Base-by-base conservation (phyloP, 495 filamentous ascomycete species). In the Parmelia sp. region DNA sequence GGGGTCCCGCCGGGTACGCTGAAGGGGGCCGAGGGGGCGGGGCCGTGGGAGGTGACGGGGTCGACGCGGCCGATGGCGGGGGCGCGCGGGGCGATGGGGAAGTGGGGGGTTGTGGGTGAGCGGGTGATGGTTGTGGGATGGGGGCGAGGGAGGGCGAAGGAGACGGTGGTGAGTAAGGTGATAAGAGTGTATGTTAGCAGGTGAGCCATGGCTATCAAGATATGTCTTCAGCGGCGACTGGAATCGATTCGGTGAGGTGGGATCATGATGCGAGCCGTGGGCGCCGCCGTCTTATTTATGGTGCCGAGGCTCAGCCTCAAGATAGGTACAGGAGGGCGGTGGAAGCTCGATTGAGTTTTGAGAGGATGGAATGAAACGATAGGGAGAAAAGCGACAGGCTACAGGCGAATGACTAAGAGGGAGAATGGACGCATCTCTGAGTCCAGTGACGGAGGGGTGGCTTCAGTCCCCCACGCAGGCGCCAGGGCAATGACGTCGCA, bases 361-460 rank as follows among this genome's bases (percentile, higher is more conserved):
- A 17, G 9, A 42, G 40, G 40, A 21, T 19, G 9, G 2, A 42
- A 42, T 42, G 40, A 39, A 49, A 39, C 31, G 17, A 36, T 19
- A 1, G 31, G 31, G 21, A 61, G 44, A 14, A 42, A 42, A n/a
- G 42, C 59, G 59, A 11, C 31, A 51, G 37, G 44, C 59, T 61
- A 61, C 44, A 47, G 19, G 59, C 44, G 59, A 61, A n/a, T 36
- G 7, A 12, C 19, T 35, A 35, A n/a, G 59, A 17, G 37, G 17
- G n/a, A 25, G 15, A 25, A 27, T 0, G 40, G 21, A 12, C 12
- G 44, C 31, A 49, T 53, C 17, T 35, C 14, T 27, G 9, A 11
- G 33, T 31, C 31, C 25, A 19, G 25, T 10, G 31, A 61, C 21
- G 5, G 3, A 21, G 9, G 17, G 33, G 6, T 35, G 33, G 0